phyloP scores from a whole-genome alignment of 495 filamentous ascomycete species.

The Talaromyces adpressus region DNA sequence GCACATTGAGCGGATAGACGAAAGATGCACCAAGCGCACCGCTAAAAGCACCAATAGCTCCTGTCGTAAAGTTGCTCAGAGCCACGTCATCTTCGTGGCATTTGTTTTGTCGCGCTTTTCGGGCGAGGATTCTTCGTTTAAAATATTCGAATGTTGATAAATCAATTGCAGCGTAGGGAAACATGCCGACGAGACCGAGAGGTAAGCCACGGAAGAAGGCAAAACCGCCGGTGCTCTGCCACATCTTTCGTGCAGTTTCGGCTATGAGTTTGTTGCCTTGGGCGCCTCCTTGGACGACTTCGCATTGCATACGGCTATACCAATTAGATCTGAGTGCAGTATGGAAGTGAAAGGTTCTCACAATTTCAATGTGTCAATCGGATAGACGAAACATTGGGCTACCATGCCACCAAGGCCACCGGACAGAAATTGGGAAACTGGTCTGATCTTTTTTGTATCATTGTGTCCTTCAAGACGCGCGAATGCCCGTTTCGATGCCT shows the following conservation, averaged over 20 bases:
- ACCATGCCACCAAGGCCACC: slow-evolving; percentile 88
- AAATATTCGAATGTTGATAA: slow-evolving; percentile 90
- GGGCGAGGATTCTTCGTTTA: slow-evolving; percentile 63
- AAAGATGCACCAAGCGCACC: slow-evolving; percentile 89
- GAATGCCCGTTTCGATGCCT: slow-evolving; percentile 84
- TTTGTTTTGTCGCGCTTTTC: slow-evolving; percentile 60
- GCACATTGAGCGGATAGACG: slow-evolving; percentile 92
- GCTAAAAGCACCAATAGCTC: slow-evolving; percentile 77
- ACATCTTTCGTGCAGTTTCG: slow-evolving; percentile 78
- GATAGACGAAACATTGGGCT: slow-evolving; percentile 95
- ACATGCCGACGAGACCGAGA: slow-evolving; percentile 90
- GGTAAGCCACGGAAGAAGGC: slow-evolving; percentile 89
- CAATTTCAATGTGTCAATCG: slow-evolving; percentile 96
- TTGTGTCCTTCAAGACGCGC: slow-evolving; percentile 83
- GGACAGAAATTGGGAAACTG: slow-evolving; percentile 81
- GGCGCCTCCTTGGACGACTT: slow-evolving; percentile 77
- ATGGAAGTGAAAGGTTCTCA: slow-evolving; percentile 28
- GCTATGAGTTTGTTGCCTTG: slow-evolving; percentile 79
- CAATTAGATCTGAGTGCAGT: neutral
- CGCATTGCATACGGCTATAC: slow-evolving; percentile 81
- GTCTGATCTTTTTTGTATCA: slow-evolving; percentile 69
- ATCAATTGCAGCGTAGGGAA: slow-evolving; percentile 96
- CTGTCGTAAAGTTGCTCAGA: slow-evolving; percentile 70
- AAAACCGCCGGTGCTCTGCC: slow-evolving; percentile 60
- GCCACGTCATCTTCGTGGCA: slow-evolving; percentile 77